phyloP scores from a whole-genome alignment of 2,329 filamentous ascomycete genomes.

The Stemphylium beticola region DNA sequence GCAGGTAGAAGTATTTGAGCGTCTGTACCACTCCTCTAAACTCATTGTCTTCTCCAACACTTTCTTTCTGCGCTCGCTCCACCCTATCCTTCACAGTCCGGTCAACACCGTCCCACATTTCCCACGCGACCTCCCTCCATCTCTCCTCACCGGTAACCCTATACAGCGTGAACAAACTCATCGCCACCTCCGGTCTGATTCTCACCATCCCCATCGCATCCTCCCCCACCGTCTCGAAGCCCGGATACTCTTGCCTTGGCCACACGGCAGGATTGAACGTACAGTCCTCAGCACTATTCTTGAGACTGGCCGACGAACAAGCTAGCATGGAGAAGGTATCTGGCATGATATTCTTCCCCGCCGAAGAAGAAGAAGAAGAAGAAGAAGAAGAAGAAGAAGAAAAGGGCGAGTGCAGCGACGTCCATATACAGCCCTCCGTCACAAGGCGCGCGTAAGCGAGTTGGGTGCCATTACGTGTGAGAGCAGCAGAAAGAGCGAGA shows the following conservation, averaged over 20 bases:
- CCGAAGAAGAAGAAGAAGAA: slow-evolving; percentile 67
- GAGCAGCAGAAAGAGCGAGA: slow-evolving; percentile 67
- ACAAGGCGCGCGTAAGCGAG: slow-evolving; percentile 61
- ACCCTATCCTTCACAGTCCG: slow-evolving; percentile 18
- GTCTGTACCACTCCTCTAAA: slow-evolving; percentile 71
- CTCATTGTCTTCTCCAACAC: slow-evolving; percentile 70
- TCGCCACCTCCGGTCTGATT: slow-evolving; percentile 71
- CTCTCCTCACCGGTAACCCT: slow-evolving; percentile 69
- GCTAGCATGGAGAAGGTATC: slow-evolving; percentile 55
- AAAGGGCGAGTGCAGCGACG: slow-evolving; percentile 62
- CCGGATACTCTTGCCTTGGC: slow-evolving; percentile 43
- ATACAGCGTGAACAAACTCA: slow-evolving; percentile 78
- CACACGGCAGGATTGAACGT: slow-evolving; percentile 18
- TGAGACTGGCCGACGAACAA: slow-evolving; percentile 37
- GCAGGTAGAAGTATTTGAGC: slow-evolving; percentile 68
- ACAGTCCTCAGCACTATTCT: not conserved
- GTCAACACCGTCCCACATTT: slow-evolving; percentile 71
- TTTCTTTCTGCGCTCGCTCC: slow-evolving; percentile 41
- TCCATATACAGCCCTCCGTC: slow-evolving; percentile 67
- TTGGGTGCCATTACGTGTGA: slow-evolving; percentile 61
- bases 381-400: no score
- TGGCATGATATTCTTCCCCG: not conserved
- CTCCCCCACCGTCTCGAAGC: slow-evolving; percentile 59
- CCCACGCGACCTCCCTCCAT: slow-evolving; percentile 73
- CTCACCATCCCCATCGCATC: slow-evolving; percentile 66